phyloP scores from a whole-genome alignment of 2,329 filamentous ascomycete species.

The Hypoxylon sp. region DNA sequence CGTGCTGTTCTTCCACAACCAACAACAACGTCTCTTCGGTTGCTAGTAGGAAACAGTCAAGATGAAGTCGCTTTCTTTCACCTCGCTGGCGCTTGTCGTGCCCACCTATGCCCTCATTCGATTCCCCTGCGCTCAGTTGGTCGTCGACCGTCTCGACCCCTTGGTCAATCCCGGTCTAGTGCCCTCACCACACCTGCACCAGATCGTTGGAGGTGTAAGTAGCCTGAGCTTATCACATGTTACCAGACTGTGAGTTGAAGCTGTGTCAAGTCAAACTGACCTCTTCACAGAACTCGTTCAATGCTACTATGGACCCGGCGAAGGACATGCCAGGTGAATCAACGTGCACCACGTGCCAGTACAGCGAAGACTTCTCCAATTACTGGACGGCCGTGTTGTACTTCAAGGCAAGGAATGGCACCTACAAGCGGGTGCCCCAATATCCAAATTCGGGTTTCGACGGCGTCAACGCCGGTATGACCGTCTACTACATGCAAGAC shows the following conservation, averaged over 20 bases:
- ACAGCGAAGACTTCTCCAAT: constrained; percentile 50
- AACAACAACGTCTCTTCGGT: neutral
- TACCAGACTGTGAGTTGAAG: neutral
- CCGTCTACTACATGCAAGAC: constrained; percentile 51
- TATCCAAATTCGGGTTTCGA: constrained; percentile 43
- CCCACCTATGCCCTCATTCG: constrained; percentile 45
- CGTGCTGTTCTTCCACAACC: neutral
- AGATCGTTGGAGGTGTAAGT: constrained; percentile 50
- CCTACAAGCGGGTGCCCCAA: constrained; percentile 50
- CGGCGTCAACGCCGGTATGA: constrained; percentile 48
- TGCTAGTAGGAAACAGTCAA: constrained; percentile 15
- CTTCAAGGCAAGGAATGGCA: constrained; percentile 51
- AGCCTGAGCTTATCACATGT: neutral
- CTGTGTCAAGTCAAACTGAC: constrained; percentile 11
- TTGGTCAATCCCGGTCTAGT: constrained; percentile 48
- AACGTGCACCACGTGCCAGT: constrained; percentile 49
- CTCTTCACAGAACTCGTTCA: constrained; percentile 45
- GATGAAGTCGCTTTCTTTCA: constrained; percentile 43
- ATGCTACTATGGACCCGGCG: constrained; percentile 47
- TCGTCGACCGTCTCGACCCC: constrained; percentile 49
- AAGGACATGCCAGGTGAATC: constrained; percentile 49
- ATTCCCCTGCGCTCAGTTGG: constrained; percentile 49
- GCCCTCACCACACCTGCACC: constrained; percentile 50
- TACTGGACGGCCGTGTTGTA: constrained; percentile 53
- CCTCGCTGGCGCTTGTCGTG: constrained; percentile 43